Evolutionary conservation across 108 stramenopile species (phyloP).

Genomic region (Nannochloropsis salina): DNA sequence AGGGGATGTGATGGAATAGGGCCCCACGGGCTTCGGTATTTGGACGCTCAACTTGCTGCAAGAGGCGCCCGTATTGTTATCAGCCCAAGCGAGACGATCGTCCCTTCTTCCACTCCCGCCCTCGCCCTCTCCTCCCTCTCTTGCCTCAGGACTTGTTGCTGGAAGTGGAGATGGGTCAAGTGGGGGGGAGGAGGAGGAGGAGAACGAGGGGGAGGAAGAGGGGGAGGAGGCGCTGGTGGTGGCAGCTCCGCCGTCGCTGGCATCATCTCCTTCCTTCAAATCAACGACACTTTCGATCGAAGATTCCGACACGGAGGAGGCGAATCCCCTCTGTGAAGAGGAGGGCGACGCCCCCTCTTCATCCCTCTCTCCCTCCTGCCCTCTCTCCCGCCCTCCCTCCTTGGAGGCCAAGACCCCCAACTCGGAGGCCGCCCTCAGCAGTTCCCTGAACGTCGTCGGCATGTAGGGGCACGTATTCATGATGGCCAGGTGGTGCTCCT

Average conservation of each 20-base stretch:
- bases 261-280: neutral
- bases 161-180: neutral
- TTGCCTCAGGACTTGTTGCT: neutral
- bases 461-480: conserved; percentile 57
- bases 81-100: neutral
- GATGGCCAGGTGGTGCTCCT: conserved; percentile 47
- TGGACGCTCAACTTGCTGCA: neutral
- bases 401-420: conserved; percentile 31
- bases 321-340: neutral
- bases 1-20: no score
- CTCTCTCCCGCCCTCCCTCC: neutral
- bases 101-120: neutral
- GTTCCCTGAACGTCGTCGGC: conserved; percentile 55
- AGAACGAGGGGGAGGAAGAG: neutral
- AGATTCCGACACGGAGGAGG: neutral
- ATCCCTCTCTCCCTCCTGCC: neutral
- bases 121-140: neutral
- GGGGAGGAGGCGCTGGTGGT: no score
- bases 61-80: neutral
- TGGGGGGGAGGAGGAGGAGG: neutral
- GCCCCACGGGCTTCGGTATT: no score
- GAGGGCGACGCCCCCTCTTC: neutral
- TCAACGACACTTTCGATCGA: no score
- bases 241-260: neutral
- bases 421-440: conserved; percentile 49